A percentile compares a stretch with the other conserved stretches of the same genome.
Conservation (phyloP, 2,329 filamentous ascomycete genomes). For the Beauveria caledonica region DNA sequence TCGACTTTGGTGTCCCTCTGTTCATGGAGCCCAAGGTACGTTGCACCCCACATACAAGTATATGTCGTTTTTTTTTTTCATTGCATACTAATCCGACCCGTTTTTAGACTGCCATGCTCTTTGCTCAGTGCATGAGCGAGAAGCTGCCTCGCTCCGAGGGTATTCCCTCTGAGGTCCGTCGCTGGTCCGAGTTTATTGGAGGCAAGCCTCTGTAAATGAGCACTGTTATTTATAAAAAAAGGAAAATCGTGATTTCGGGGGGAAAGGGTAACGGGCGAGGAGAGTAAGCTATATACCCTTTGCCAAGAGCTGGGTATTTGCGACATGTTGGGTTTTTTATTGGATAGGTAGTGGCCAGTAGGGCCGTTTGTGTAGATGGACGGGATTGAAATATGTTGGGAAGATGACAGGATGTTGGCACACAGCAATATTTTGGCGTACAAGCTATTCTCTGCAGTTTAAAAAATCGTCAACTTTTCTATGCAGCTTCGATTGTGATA, state of each 20-base stretch:
- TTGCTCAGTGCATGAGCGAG: constrained; percentile 93
- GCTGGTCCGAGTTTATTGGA: constrained; percentile 93
- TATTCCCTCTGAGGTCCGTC: constrained; percentile 82
- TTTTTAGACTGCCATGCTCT: constrained; percentile 79
- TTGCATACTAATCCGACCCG: constrained; percentile 21
- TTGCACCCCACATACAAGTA: constrained; percentile 13
- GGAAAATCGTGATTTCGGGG: background rate
- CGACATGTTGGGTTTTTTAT: background rate
- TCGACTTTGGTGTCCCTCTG: constrained; percentile 93
- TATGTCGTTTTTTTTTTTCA: background rate
- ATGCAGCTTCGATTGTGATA: background rate
- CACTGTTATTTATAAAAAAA: background rate
- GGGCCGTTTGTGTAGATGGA: background rate
- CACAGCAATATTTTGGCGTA: background rate
- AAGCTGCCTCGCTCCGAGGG: constrained; percentile 86
- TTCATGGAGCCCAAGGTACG: constrained; percentile 98
- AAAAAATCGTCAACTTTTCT: background rate
- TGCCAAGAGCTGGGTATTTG: background rate
- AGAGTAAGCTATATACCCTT: background rate
- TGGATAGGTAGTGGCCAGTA: background rate
- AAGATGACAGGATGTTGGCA: background rate
- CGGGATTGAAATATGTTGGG: background rate
- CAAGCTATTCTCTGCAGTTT: background rate
- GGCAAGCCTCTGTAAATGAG: constrained; percentile 63
- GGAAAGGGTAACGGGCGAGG: background rate